Conservation (phyloP, 805 yeast genomes). For the Lipomyces lipofer region DNA sequence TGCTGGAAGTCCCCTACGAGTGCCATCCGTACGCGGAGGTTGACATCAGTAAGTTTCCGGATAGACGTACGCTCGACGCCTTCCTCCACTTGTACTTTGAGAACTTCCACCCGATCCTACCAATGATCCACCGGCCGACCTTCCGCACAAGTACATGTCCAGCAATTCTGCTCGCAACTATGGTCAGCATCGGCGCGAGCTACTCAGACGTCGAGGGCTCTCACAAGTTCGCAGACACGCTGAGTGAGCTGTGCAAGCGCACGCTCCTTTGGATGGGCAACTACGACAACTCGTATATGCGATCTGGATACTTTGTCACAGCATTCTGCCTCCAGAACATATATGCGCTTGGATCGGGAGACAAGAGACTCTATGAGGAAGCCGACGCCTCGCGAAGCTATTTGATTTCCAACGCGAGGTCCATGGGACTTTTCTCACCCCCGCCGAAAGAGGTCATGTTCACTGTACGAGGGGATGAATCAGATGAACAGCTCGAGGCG, state of each 20-base stretch:
- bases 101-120: conserved; percentile 27
- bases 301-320: conserved; percentile 29
- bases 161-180: conserved; percentile 26
- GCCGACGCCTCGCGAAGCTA: conserved; percentile 30
- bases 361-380: conserved; percentile 28
- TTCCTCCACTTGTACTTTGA: conserved; percentile 29
- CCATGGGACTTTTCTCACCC: conserved; percentile 28
- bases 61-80: conserved; percentile 25
- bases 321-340: conserved; percentile 31
- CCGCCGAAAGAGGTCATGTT: conserved; percentile 3
- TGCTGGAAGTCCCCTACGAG: conserved; percentile 15
- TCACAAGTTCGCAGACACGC: conserved; percentile 30
- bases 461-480: conserved; percentile 17
- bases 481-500: conserved; percentile 25
- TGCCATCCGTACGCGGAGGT: conserved; percentile 17
- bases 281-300: conserved; percentile 18
- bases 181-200: conserved; percentile 32
- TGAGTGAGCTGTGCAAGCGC: conserved; percentile 30
- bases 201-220: conserved; percentile 31
- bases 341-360: conserved; percentile 33
- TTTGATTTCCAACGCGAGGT: conserved; percentile 29
- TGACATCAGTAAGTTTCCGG: conserved; percentile 28
- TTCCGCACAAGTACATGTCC: conserved; percentile 26
- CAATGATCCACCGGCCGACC: conserved; percentile 31
- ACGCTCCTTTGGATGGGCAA: conserved; percentile 26